Conservation (phyloP, 768 basidiomycete species). For the Rubroboletus satanas region DNA sequence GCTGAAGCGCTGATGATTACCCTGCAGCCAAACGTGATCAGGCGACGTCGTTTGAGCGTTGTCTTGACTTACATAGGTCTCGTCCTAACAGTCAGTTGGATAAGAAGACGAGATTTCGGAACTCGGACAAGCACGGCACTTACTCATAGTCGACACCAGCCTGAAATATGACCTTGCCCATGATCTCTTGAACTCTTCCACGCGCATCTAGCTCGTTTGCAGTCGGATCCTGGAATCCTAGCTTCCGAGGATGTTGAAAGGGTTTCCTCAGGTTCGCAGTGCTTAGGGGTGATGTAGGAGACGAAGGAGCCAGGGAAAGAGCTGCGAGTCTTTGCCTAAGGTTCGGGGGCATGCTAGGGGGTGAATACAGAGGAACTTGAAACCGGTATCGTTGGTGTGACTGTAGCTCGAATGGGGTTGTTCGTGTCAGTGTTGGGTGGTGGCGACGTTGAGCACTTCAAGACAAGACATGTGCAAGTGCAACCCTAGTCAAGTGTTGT, state of each 20-base stretch:
- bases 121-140: slow-evolving; percentile 27
- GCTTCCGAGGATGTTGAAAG: slow-evolving; percentile 56
- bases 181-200: slow-evolving; percentile 58
- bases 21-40: slow-evolving; percentile 41
- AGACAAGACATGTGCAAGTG: slow-evolving; percentile 10
- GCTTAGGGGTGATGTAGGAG: slow-evolving; percentile 38
- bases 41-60: background rate
- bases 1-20: slow-evolving; percentile 81
- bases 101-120: slow-evolving; percentile 12
- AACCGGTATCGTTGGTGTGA: background rate
- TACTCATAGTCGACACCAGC: slow-evolving; percentile 90
- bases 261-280: slow-evolving; percentile 31
- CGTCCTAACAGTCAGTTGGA: slow-evolving; percentile 48
- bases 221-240: slow-evolving; percentile 27
- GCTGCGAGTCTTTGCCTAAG: slow-evolving; percentile 68
- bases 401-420: background rate
- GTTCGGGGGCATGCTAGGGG: slow-evolving; percentile 32
- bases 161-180: slow-evolving; percentile 76
- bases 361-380: background rate
- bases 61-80: slow-evolving; percentile 68
- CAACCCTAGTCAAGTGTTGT: slow-evolving; percentile 2
- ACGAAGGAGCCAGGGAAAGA: slow-evolving; percentile 51
- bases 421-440: background rate
- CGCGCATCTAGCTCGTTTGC: slow-evolving; percentile 27
- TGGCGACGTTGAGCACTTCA: background rate